A percentile compares a stretch with the other conserved stretches of the same genome.
Conservation (phyloP, 441 rosid species). For the Populus tomentosa region DNA sequence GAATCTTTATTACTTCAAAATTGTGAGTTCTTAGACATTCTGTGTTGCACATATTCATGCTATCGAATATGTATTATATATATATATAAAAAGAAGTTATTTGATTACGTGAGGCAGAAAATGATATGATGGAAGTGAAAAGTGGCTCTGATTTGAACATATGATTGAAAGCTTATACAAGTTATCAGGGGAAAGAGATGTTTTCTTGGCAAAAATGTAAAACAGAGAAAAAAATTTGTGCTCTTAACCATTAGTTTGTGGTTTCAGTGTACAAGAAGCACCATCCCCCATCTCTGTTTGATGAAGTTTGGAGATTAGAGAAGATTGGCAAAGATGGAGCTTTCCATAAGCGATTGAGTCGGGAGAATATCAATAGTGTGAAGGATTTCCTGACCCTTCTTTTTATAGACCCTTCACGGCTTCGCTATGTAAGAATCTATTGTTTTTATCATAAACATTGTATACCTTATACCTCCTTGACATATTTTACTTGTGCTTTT, state of each 20-base stretch:
- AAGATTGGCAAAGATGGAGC: constrained; percentile 99
- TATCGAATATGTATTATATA: no score
- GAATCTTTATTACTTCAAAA: background rate
- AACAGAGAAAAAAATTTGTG: background rate
- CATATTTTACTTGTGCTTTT: background rate
- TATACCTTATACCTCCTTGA: background rate
- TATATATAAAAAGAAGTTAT: no score
- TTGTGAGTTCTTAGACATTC: background rate
- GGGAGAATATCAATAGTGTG: constrained; percentile 63
- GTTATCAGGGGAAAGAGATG: background rate
- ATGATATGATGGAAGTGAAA: background rate
- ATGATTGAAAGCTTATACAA: background rate
- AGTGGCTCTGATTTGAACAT: constrained; percentile 1
- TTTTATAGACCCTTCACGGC: constrained; percentile 59
- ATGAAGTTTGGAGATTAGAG: constrained; percentile 97
- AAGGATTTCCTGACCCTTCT: constrained; percentile 78
- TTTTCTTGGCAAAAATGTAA: background rate
- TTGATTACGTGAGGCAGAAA: background rate
- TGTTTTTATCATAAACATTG: constrained; percentile 2
- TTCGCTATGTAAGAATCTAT: constrained; percentile 57
- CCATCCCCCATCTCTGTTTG: constrained; percentile 77
- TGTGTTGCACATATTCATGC: background rate
- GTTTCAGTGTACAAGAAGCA: constrained; percentile 90
- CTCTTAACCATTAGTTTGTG: constrained; percentile 13
- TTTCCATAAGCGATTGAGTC: constrained; percentile 73